phyloP scores from a whole-genome alignment of 1,284 basidiomycete genomes.

The Apiotrichum porosum region DNA sequence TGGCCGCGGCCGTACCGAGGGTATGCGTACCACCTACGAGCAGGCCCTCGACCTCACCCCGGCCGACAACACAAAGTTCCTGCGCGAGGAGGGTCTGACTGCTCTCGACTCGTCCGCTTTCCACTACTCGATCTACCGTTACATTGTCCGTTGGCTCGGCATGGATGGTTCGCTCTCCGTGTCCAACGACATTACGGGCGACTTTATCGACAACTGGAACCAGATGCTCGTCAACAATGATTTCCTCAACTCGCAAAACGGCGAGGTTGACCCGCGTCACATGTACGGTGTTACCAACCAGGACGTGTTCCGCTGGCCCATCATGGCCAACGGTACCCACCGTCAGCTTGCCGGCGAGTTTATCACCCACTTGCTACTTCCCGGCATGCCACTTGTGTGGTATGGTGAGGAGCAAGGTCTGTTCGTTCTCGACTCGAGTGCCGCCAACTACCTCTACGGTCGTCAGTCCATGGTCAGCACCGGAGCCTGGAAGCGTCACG shows the following conservation, averaged over 20 bases:
- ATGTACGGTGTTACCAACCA: slow-evolving; percentile 87
- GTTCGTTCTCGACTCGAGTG: slow-evolving; percentile 75
- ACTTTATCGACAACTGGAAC: slow-evolving; percentile 83
- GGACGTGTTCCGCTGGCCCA: slow-evolving; percentile 88
- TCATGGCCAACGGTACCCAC: slow-evolving; percentile 73
- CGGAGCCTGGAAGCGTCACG: slow-evolving; percentile 83
- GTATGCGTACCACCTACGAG: slow-evolving; percentile 57
- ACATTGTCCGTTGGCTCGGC: slow-evolving; percentile 73
- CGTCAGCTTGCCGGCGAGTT: slow-evolving; percentile 69
- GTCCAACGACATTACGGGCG: slow-evolving; percentile 71
- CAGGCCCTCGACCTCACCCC: slow-evolving; percentile 58
- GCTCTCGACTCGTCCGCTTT: slow-evolving; percentile 75
- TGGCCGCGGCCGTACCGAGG: slow-evolving; percentile 77
- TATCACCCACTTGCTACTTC: slow-evolving; percentile 72
- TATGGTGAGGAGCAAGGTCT: slow-evolving; percentile 85
- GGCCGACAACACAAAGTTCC: slow-evolving; percentile 65
- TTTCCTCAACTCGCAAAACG: slow-evolving; percentile 67
- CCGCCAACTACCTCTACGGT: slow-evolving; percentile 75
- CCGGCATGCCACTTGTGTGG: slow-evolving; percentile 75
- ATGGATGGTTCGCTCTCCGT: slow-evolving; percentile 89
- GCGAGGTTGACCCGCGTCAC: slow-evolving; percentile 70
- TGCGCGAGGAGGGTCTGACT: slow-evolving; percentile 60
- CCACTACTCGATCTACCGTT: slow-evolving; percentile 86
- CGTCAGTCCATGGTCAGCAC: slow-evolving; percentile 84
- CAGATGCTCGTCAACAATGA: slow-evolving; percentile 82